Percentiles rank a stretch among this genome's conserved stretches.
phyloP scores from a whole-genome alignment of 1,284 basidiomycete genomes.

The Cryptococcus sp. region DNA sequence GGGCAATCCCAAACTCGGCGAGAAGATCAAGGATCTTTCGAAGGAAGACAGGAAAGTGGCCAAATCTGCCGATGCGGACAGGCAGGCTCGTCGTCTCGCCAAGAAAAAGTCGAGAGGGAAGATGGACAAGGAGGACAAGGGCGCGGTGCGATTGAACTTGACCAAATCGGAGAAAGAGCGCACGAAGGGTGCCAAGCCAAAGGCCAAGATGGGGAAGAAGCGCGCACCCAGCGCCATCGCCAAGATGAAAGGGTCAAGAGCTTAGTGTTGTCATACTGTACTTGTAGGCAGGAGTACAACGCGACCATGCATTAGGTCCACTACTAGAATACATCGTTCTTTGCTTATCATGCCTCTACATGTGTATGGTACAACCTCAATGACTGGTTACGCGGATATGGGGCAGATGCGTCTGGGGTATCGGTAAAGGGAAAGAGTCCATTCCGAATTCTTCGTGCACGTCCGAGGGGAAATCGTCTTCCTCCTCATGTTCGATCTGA shows the following conservation, averaged over 20 bases:
- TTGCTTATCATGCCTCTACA: too few relatives aligned
- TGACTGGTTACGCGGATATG: slow-evolving; percentile 17
- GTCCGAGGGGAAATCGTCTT: neutral
- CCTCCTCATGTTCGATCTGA: neutral
- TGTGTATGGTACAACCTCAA: neutral
- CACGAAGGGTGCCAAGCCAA: slow-evolving; percentile 22
- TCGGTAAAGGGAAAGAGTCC: neutral
- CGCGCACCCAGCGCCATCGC: slow-evolving; percentile 47
- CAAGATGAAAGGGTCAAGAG: slow-evolving; percentile 53
- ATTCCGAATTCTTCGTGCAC: neutral
- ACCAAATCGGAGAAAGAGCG: slow-evolving; percentile 35
- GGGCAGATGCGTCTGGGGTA: neutral
- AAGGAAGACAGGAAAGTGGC: slow-evolving; percentile 81
- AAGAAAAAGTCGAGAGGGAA: slow-evolving; percentile 70
- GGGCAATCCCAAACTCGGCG: slow-evolving; percentile 77
- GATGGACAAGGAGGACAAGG: slow-evolving; percentile 66
- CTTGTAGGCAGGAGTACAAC: too few relatives aligned
- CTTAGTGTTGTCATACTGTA: slow-evolving; percentile 15
- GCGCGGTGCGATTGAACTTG: slow-evolving; percentile 39
- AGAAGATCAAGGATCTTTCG: slow-evolving; percentile 70
- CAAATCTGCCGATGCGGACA: slow-evolving; percentile 74
- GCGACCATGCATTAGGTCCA: too few relatives aligned
- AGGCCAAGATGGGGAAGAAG: slow-evolving; percentile 36
- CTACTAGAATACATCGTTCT: too few relatives aligned
- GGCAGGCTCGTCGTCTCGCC: slow-evolving; percentile 76